Percentiles rank a stretch among this genome's conserved stretches.
Evolutionary conservation across 164 flowering plant species (phyloP).

Genomic region (Saururus chinensis): DNA sequence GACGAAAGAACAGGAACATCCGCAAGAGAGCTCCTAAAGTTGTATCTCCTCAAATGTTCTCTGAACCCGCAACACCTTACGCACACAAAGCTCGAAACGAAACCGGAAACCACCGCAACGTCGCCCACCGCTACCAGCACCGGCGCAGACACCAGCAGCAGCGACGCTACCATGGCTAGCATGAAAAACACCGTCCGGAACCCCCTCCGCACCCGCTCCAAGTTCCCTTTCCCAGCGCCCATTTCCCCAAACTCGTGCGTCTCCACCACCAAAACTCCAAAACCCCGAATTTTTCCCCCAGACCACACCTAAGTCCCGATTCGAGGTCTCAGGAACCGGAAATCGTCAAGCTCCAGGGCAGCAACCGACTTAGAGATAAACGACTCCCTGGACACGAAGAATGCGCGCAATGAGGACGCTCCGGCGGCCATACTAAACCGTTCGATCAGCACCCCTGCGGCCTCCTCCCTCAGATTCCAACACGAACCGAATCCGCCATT

Average conservation of each 20-base stretch:
- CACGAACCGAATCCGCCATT: background rate
- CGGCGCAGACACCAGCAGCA: constrained; percentile 56
- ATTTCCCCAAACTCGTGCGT: constrained; percentile 11
- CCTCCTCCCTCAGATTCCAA: no score
- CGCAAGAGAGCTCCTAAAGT: constrained; percentile 61
- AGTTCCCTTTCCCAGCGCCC: constrained; percentile 31
- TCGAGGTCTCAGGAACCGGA: background rate
- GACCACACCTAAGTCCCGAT: background rate
- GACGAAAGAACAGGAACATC: constrained; percentile 82
- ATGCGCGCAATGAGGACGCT: background rate
- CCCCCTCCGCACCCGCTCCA: constrained; percentile 60
- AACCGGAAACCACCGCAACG: constrained; percentile 43
- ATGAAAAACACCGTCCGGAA: constrained; percentile 58
- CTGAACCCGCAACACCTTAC: constrained; percentile 42
- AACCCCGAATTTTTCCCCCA: no score
- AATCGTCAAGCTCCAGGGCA: background rate
- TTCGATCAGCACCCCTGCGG: background rate
- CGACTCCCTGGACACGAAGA: background rate
- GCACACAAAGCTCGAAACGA: constrained; percentile 70
- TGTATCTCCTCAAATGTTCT: constrained; percentile 57
- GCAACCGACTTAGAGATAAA: background rate
- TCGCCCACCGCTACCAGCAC: constrained; percentile 62
- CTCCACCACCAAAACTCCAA: no score
- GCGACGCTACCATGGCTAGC: constrained; percentile 78
- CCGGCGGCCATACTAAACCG: background rate